Evolutionary conservation across 2,329 filamentous ascomycete species (phyloP).

Genomic region (Penicillium sp.): DNA sequence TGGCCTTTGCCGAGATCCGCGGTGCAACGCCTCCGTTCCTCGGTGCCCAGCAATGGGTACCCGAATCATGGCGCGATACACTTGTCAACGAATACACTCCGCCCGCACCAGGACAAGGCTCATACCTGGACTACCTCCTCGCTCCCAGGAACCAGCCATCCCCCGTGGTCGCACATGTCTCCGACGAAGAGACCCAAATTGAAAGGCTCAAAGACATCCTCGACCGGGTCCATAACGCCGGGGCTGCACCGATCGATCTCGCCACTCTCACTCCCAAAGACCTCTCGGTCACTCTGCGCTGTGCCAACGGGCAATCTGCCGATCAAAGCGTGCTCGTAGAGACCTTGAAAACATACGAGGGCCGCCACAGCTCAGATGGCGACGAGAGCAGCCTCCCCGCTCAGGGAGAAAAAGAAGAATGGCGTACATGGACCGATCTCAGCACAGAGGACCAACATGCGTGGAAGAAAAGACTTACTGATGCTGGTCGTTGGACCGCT

Average conservation of each 20-base stretch:
- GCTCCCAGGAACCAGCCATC: background rate
- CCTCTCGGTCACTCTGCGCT: slow-evolving; percentile 22
- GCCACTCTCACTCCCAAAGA: slow-evolving; percentile 8
- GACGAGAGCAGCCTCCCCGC: background rate
- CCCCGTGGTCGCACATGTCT: background rate
- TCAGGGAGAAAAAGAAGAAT: slow-evolving; percentile 14
- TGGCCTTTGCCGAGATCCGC: slow-evolving; percentile 55
- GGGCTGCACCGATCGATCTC: slow-evolving; percentile 16
- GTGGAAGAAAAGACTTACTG: slow-evolving; percentile 64
- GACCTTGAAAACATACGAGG: slow-evolving; percentile 7
- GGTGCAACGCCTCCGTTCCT: slow-evolving; percentile 53
- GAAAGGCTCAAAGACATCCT: slow-evolving; percentile 23
- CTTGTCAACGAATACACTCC: slow-evolving; percentile 37
- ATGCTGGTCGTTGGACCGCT: slow-evolving; percentile 73
- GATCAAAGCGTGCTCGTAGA: slow-evolving; percentile 23
- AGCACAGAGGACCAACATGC: slow-evolving; percentile 53
- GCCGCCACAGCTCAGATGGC: background rate
- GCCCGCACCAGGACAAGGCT: slow-evolving; percentile 13
- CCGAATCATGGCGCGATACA: slow-evolving; percentile 42
- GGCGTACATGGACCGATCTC: slow-evolving; percentile 63
- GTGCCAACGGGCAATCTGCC: slow-evolving; percentile 11
- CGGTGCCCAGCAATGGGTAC: slow-evolving; percentile 52
- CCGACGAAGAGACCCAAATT: slow-evolving; percentile 3
- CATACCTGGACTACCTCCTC: slow-evolving; percentile 14
- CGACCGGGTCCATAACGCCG: slow-evolving; percentile 19